Percentiles rank a stretch among this genome's conserved stretches.
Evolutionary conservation across 2,329 filamentous ascomycete species (phyloP).

Genomic region (Colletotrichum sp.): DNA sequence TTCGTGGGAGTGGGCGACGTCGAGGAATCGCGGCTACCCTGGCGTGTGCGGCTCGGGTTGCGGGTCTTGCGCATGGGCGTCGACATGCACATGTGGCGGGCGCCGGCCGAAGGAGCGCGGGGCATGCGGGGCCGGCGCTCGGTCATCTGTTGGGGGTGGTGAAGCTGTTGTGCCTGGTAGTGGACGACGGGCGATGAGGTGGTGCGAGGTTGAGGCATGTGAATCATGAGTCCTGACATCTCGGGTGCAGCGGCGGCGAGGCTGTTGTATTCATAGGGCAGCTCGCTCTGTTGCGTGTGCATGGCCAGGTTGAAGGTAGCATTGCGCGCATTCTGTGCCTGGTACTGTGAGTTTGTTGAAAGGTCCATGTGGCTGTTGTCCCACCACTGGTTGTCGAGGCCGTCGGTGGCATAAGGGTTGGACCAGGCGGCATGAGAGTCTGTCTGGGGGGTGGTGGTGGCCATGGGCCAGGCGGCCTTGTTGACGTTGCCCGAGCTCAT

Average conservation of each 20-base stretch:
- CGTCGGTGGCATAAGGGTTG: conserved; percentile 15
- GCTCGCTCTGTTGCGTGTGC: conserved; percentile 43
- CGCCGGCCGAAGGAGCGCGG: conserved; percentile 59
- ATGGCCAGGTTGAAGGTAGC: conserved; percentile 43
- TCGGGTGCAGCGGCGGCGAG: conserved; percentile 33
- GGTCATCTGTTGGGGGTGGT: conserved; percentile 23
- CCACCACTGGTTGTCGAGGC: conserved; percentile 32
- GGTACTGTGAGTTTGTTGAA: conserved; percentile 29
- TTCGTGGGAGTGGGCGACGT: conserved; percentile 42
- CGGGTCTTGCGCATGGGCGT: conserved; percentile 48
- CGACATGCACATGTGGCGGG: conserved; percentile 48
- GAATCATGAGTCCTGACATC: conserved; percentile 53
- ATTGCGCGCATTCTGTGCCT: conserved; percentile 36
- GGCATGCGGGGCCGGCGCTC: conserved; percentile 52
- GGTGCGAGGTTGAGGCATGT: conserved; percentile 54
- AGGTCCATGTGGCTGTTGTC: conserved; percentile 34
- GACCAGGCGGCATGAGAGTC: conserved; percentile 20
- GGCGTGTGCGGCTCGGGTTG: conserved; percentile 35
- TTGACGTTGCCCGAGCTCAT: conserved; percentile 19
- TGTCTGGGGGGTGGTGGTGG: conserved; percentile 17
- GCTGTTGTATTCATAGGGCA: conserved; percentile 43
- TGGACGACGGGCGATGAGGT: conserved; percentile 40
- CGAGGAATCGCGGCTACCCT: conserved; percentile 24
- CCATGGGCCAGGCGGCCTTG: conserved; percentile 29
- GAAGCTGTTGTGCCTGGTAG: conserved; percentile 21